Evolutionary conservation across 2,329 filamentous ascomycete genomes (phyloP).

Genomic region (Shiraia sp.): DNA sequence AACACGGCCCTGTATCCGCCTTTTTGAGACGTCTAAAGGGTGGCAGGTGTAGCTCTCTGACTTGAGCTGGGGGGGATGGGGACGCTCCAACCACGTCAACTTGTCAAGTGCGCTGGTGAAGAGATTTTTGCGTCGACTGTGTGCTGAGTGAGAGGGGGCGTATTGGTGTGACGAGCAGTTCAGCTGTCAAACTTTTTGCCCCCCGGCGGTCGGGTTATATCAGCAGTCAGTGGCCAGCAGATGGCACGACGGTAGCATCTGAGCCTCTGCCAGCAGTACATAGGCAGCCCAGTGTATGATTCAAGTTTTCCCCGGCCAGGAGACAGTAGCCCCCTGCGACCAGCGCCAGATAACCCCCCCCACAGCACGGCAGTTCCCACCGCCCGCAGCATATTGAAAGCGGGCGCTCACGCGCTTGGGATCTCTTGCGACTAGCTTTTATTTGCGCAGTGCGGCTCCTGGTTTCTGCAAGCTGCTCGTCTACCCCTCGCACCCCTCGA

Average conservation of each 20-base stretch:
- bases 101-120: conserved; percentile 12
- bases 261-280: conserved; percentile 15
- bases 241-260: conserved; percentile 12
- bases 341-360: conserved; percentile 33
- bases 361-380: conserved; percentile 45
- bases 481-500: conserved; percentile 27
- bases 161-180: conserved; percentile 13
- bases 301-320: conserved; percentile 19
- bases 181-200: conserved; percentile 20
- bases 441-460: conserved; percentile 24
- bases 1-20: conserved; percentile 17
- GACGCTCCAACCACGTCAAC: conserved; percentile 21
- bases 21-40: conserved; percentile 31
- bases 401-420: conserved; percentile 27
- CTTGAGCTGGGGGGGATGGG: conserved; percentile 26
- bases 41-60: conserved; percentile 22
- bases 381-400: conserved; percentile 31
- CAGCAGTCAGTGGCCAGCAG: conserved; percentile 19
- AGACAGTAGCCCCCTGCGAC: conserved; percentile 26
- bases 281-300: conserved; percentile 18
- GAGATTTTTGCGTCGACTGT: conserved; percentile 9
- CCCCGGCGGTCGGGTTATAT: conserved; percentile 15
- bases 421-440: conserved; percentile 21
- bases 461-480: conserved; percentile 34
- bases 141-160: conserved; percentile 24